Evolutionary conservation across 208 protist genomes (phyloP), one percentile per base, ranked within the genome.

Genomic region (Trypanosoma caninum): DNA sequence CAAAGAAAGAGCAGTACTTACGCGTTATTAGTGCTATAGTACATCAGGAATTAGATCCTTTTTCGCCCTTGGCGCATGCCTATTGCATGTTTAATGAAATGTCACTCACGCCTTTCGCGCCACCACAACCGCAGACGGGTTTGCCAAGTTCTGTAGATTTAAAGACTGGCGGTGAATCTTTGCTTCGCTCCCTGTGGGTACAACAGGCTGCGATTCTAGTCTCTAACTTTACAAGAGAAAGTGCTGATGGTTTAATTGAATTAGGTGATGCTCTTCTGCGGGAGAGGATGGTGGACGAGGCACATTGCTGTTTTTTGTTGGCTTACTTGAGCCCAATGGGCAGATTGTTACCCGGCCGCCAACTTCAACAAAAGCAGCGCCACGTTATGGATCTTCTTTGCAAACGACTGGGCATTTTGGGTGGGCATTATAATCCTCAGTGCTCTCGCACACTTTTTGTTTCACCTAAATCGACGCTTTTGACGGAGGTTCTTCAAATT

Each of bases 61-160:
- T 59, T 20, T 87, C 87, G 18, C 84, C 87, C 14, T 76, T 94
- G 11, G 75, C 87, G 8, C 84, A 89, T 61, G 87, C 84, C 34
- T 94, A 94, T 51, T 77, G 76, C 68, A 70, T 84, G 54, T 94
- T 94, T 67, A 91, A 87, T 55, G 82, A 90, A 57, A 42, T 89
- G 58, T 76, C 80, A 14, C 70, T 82, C 16, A 79, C 82, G 16
- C 78, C 81, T 4, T 74, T 87, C 64, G 33, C 69, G 14, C 56
- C 72, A 47, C 44, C 59, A 23, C 30, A n/a, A 16, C 0, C 35
- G 20, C 22, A n/a, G 14, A 47, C 38, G 40, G 6, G 23, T 22
- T n/a, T 38, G 18, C 30, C 37, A 53, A 42, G 11, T 35, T 48
- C 18, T 27, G 45, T 30, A 58, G 20, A 20, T 28, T 28, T 8